Evolutionary conservation across 805 yeast species (phyloP).

Genomic region (Suhomyces pyralidae): DNA sequence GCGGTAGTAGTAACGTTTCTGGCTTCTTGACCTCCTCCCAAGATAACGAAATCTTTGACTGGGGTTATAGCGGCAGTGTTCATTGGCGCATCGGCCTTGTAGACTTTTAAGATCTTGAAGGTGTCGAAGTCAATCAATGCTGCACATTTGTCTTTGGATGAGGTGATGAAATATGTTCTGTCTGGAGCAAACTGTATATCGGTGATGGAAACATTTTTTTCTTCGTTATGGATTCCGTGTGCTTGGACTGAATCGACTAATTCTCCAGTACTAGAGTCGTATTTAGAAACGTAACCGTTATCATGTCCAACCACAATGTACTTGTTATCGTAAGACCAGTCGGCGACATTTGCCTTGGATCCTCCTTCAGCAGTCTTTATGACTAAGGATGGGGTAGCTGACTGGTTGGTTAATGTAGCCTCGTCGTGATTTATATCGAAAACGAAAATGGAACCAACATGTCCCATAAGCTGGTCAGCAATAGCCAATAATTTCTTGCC

Average conservation of each 20-base stretch:
- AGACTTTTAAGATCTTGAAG: conserved; percentile 68
- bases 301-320: conserved; percentile 83
- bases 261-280: conserved; percentile 73
- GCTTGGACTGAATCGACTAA: conserved; percentile 54
- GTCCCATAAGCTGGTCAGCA: conserved; percentile 91
- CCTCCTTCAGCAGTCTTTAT: conserved; percentile 59
- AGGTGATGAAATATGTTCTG: conserved; percentile 82
- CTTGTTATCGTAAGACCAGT: conserved; percentile 76
- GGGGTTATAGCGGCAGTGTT: conserved; percentile 96
- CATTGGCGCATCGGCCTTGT: conserved; percentile 86
- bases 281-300: conserved; percentile 81
- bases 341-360: conserved; percentile 73
- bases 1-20: conserved; percentile 97
- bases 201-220: conserved; percentile 50
- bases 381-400: conserved; percentile 52
- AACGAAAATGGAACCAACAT: conserved; percentile 69
- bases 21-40: conserved; percentile 99
- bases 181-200: conserved; percentile 89
- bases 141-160: conserved; percentile 90
- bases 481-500: conserved; percentile 68
- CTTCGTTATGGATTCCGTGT: conserved; percentile 64
- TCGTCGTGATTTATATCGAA: conserved; percentile 57
- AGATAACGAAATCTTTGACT: conserved; percentile 81
- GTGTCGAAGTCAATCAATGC: conserved; percentile 74
- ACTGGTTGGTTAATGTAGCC: conserved; percentile 35